A percentile compares a stretch with the other conserved stretches of the same genome.
Conservation (phyloP, 345 rosid genomes). For the Excoecaria cochinchinensis region DNA sequence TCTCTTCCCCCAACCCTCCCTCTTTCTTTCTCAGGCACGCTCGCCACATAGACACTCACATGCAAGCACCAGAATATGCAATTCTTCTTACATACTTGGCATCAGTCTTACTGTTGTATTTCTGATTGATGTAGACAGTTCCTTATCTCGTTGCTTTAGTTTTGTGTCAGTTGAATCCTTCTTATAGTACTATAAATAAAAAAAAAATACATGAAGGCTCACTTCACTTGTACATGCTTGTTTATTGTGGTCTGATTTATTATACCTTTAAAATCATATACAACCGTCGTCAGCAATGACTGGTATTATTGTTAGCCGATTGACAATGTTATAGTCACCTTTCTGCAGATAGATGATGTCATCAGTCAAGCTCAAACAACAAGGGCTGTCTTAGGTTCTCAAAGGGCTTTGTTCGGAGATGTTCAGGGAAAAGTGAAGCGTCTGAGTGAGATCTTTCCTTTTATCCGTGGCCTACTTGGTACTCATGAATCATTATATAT, state of each 20-base stretch:
- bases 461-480: constrained; percentile 88
- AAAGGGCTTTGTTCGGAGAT: constrained; percentile 82
- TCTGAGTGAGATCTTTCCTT: constrained; percentile 84
- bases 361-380: constrained; percentile 95
- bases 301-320: constrained; percentile 12
- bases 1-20: too few species aligned
- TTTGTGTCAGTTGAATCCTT: too few species aligned
- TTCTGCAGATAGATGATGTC: constrained; percentile 83
- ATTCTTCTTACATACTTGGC: too few species aligned
- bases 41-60: too few species aligned
- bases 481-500: constrained; percentile 20
- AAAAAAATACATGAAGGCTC: background rate
- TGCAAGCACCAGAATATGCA: too few species aligned
- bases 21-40: too few species aligned
- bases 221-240: background rate
- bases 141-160: too few species aligned
- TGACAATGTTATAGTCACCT: constrained; percentile 14
- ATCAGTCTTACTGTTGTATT: too few species aligned
- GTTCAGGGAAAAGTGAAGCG: constrained; percentile 91
- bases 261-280: constrained; percentile 2
- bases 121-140: background rate
- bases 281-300: background rate
- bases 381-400: constrained; percentile 82
- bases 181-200: too few species aligned
- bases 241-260: constrained; percentile 4